Percentiles rank a stretch among this genome's conserved stretches.
These are phyloP conservation scores for Toxicodendron radicans DNA, from an alignment of 345 rosid species.

Conservation along the genomic window DNA sequence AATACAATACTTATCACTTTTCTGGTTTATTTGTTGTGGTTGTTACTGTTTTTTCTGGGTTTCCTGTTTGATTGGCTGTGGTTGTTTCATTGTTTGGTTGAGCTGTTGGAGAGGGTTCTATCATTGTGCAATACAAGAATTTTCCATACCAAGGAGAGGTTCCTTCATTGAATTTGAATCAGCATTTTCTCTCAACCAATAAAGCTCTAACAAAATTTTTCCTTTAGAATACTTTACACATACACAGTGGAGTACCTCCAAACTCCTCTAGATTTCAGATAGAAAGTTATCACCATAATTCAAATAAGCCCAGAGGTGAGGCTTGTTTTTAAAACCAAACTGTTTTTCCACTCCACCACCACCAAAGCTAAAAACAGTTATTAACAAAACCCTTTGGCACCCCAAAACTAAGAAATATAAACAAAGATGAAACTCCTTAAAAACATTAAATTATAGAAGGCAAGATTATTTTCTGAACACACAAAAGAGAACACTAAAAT, in stretches of 20 bases:
- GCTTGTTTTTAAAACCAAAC: neutral
- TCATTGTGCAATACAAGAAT: neutral
- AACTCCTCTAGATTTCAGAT: neutral
- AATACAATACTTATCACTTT: too few relatives aligned
- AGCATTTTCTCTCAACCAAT: neutral
- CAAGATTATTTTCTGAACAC: neutral
- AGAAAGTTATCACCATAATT: neutral
- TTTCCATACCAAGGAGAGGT: neutral
- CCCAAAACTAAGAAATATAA: neutral
- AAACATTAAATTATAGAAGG: neutral
- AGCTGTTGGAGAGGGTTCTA: too few relatives aligned
- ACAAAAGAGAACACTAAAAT: neutral
- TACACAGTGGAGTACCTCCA: neutral
- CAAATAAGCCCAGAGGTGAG: neutral
- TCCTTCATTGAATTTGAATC: too few relatives aligned
- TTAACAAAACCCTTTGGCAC: neutral
- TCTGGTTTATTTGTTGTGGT: too few relatives aligned
- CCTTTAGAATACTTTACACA: neutral
- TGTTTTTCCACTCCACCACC: neutral
- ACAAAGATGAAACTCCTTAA: neutral
- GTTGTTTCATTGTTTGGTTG: too few relatives aligned
- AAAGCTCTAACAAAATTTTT: neutral
- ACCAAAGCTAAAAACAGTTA: too few relatives aligned
- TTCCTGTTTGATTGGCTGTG: too few relatives aligned
- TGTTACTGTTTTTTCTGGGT: too few relatives aligned